Conservation (phyloP, 345 rosid genomes). For the Populus ilicifolia region DNA sequence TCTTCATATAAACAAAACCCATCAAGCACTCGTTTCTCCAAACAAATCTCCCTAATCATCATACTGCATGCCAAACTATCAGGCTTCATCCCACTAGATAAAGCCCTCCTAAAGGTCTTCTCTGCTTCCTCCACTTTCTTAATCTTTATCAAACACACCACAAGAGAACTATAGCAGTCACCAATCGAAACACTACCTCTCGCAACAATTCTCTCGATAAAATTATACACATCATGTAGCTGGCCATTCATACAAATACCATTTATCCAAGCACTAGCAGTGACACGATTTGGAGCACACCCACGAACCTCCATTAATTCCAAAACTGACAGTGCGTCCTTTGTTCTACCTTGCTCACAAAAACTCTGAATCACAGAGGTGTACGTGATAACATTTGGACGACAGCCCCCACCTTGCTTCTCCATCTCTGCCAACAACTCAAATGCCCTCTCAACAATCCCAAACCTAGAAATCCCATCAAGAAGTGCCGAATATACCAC, state of each 20-base stretch:
- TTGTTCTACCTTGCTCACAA: conserved; percentile 46
- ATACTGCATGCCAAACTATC: conserved; percentile 67
- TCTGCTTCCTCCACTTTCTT: conserved; percentile 57
- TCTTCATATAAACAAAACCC: conserved; percentile 48
- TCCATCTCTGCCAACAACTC: conserved; percentile 70
- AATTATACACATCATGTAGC: conserved; percentile 47
- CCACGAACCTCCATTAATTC: conserved; percentile 67
- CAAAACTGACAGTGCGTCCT: conserved; percentile 56
- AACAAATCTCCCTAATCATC: conserved; percentile 59
- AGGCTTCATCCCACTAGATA: conserved; percentile 49
- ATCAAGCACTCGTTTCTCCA: conserved; percentile 44
- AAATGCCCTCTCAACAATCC: conserved; percentile 47
- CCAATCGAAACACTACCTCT: conserved; percentile 51
- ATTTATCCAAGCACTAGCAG: conserved; percentile 57
- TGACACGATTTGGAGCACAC: conserved; percentile 64
- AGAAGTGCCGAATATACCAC: conserved; percentile 64
- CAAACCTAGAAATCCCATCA: conserved; percentile 61
- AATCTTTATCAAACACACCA: conserved; percentile 45
- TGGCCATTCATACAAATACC: conserved; percentile 48
- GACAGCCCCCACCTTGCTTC: conserved; percentile 49
- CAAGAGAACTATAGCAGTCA: conserved; percentile 63
- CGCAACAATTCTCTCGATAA: conserved; percentile 52
- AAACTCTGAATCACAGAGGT: conserved; percentile 61
- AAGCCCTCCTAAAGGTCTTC: conserved; percentile 45
- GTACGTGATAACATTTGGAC: conserved; percentile 64